Evolutionary conservation across 2,329 filamentous ascomycete genomes (phyloP), one percentile per base, ranked within the genome.

Genomic region (Harringtonia aguacate): DNA sequence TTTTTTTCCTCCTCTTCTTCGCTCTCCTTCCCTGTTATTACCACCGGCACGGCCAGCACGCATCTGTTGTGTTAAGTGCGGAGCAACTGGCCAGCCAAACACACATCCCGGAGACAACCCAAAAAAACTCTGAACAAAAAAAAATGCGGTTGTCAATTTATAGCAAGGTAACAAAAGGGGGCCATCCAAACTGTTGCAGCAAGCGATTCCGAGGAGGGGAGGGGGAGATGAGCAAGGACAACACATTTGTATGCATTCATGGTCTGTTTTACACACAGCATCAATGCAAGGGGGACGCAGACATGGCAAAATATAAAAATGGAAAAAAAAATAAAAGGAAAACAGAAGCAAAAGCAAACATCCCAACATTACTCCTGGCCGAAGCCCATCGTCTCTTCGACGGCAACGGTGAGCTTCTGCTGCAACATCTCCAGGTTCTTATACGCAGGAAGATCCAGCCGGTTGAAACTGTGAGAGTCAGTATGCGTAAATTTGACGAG

Each of bases 351-450:
- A 35, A 39, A 8, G 27, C 2, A 27, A 13, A 33, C 22, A n/a
- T 15, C 2, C 17, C n/a, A 44, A 45, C 20, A 20, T 20, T 87
- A 98, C 70, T 98, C 92, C 69, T 98, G 92, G 52, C 92, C 92
- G 61, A 98, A 98, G 50, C 92, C 92, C 72, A 98, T 89, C 0
- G 92, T 98, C 70, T 98, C 92, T 67, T 98, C 92, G 44, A 98
- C 92, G 22, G 92, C 92, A 65, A 95, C 94, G 8, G 89, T 92
- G 55, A 98, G 72, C 68, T 98, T 98, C 58, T 81, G 72, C 60
- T 90, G 84, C 53, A 98, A 72, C 55, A 77, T 78, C 50, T 97
- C 90, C 56, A 89, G 75, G 20, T 73, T 79, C 71, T 95, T 97
- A 62, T 98, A 98, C 24, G 87, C 81, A 34, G 92, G 92, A 40